These are phyloP conservation scores for Coffea humblotiana DNA, from an alignment of 305 asterid genomes.

Conservation along the genomic window DNA sequence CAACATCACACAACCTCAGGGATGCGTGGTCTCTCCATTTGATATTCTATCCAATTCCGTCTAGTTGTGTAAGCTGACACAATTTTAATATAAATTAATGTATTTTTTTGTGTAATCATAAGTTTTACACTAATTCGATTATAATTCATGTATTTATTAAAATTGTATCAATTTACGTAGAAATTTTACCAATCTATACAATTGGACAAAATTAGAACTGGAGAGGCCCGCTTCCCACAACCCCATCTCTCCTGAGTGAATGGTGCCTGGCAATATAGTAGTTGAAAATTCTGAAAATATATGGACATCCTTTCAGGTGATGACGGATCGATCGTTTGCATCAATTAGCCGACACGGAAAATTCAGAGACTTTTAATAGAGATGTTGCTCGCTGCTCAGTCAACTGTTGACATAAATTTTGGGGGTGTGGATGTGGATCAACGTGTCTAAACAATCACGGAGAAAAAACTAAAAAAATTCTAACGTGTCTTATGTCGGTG, in stretches of 20 bases:
- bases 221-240: too few species aligned
- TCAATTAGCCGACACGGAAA: neutral
- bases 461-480: neutral
- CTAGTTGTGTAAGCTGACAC: too few species aligned
- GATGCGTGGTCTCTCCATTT: too few species aligned
- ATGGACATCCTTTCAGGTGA: neutral
- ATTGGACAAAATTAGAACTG: too few species aligned
- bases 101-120: too few species aligned
- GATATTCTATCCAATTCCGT: too few species aligned
- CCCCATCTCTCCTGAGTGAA: neutral
- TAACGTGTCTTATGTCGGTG: neutral
- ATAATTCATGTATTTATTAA: too few species aligned
- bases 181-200: too few species aligned
- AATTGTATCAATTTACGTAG: too few species aligned
- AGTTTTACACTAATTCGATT: too few species aligned
- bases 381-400: neutral
- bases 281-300: neutral
- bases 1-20: too few species aligned
- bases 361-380: neutral
- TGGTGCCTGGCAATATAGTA: neutral
- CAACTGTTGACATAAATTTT: neutral
- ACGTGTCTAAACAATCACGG: neutral
- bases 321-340: neutral
- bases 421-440: neutral
- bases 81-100: too few species aligned